Conservation (phyloP, 257 asterid species). For the Voacanga thouarsii region DNA sequence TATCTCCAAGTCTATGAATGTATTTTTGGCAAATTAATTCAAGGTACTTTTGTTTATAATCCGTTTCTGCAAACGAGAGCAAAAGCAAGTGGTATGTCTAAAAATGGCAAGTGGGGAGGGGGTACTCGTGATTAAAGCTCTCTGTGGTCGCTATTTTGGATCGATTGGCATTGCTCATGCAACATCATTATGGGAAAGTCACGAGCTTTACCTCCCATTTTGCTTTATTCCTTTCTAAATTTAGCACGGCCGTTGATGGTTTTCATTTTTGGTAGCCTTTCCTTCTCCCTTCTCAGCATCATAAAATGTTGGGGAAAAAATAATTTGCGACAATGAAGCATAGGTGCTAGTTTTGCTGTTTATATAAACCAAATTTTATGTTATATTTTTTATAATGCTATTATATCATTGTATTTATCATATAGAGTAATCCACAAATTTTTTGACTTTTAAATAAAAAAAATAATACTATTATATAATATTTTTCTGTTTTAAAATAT, state of each 20-base stretch:
- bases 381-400: too few species aligned
- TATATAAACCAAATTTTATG: too few species aligned
- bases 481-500: too few species aligned
- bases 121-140: not conserved
- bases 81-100: not conserved
- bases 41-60: too few species aligned
- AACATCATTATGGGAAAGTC: not conserved
- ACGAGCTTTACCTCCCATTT: not conserved
- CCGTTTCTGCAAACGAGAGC: not conserved
- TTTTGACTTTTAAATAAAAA: too few species aligned
- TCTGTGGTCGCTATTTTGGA: not conserved
- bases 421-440: too few species aligned
- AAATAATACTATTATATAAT: too few species aligned
- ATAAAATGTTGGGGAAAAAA: not conserved
- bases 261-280: not conserved
- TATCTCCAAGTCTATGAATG: too few species aligned
- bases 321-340: too few species aligned
- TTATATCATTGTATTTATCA: too few species aligned
- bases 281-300: not conserved
- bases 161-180: not conserved
- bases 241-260: not conserved
- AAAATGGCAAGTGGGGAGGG: not conserved
- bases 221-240: constrained; percentile 5
- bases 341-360: too few species aligned
- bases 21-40: not conserved